These are phyloP conservation scores for Salmacisia buchloeana DNA, from an alignment of 1,284 basidiomycete species.

Conservation along the genomic window DNA sequence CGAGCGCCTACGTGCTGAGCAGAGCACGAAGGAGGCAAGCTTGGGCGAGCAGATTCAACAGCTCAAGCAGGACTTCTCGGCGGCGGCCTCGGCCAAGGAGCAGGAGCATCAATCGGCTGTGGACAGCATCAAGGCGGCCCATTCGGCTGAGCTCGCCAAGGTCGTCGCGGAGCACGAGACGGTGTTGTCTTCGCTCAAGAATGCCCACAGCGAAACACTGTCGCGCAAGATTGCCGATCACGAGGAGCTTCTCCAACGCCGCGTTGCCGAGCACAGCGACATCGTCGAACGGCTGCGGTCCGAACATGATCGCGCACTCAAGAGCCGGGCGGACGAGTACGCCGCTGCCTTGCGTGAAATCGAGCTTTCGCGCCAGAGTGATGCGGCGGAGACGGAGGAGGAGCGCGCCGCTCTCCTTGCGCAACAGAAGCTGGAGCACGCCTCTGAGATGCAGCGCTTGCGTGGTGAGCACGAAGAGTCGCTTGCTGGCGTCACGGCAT, in stretches of 20 bases:
- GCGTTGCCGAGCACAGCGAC: conserved; percentile 8
- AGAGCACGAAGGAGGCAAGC: conserved; percentile 51
- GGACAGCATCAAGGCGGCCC: neutral
- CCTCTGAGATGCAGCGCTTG: conserved; percentile 12
- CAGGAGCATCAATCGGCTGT: neutral
- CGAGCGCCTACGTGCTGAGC: conserved; percentile 64
- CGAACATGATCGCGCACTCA: conserved; percentile 18
- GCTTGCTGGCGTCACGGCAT: conserved; percentile 6
- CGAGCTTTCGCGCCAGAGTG: conserved; percentile 1
- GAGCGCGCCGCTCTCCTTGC: conserved; percentile 14
- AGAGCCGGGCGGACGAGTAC: conserved; percentile 21
- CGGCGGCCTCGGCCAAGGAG: neutral
- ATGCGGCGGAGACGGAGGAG: conserved; percentile 8
- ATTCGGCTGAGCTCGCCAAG: neutral
- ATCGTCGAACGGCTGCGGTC: conserved; percentile 6
- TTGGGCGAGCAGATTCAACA: conserved; percentile 79
- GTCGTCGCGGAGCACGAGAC: neutral
- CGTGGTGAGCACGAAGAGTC: conserved; percentile 22
- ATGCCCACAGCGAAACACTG: neutral
- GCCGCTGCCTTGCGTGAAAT: conserved; percentile 14
- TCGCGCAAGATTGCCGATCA: conserved; percentile 8
- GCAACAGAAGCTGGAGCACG: conserved; percentile 17
- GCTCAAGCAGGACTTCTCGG: neutral
- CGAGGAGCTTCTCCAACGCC: conserved; percentile 9
- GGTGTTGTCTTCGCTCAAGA: neutral